Base-by-base conservation (phyloP, 208 protist genomes). In the Acanthamoeba castellanii region DNA sequence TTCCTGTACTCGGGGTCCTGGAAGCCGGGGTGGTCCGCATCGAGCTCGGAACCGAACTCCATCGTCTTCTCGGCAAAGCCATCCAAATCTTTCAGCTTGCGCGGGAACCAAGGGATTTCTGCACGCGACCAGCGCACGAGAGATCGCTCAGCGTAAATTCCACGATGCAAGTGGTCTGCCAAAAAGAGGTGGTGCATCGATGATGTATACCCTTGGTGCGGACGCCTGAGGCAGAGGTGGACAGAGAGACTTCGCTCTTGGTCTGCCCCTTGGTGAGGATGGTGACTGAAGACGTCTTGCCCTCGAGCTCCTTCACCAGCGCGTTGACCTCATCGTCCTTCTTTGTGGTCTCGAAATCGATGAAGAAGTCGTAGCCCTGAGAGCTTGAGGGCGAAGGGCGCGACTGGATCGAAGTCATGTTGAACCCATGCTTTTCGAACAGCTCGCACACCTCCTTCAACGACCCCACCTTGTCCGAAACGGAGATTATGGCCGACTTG, bases 1-100 rank as follows among this genome's bases (percentile, higher is more conserved):
- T 97, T 96, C 52, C 98, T 96, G 97, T 99, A 99, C n/a, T 95
- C 98, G 61, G 96, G 92, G 95, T 99, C 99, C 87, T 98, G 97
- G 94, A 99, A 99, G 88, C 99, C 99, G 6, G 99, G 99, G 95
- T 99, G 99, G 47, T 99, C 98, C 76, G 98, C 96, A 47, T 98
- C 92, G 3, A 99, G 97, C 66, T 99, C 99, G 37, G 96, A 94
- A 57, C 98, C 98, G 27, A 98, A 96, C 34, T 98, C 98, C n/a
- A 99, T 90, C 27, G 97, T 97, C 74, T 95, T 97, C 94, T 98
- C 97, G 11, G 98, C 97, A 81, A 99, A 98, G 2, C 96, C 57
- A 81, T 99, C 98, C 5, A 99, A 95, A 85, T 99, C 98, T n/a
- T 95, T 89, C 7, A 97, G 91, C 34, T 95, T 96, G 87, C 96